Percentiles rank a stretch among this genome's conserved stretches.
These are phyloP conservation scores for Sarocladium oryzae DNA, from an alignment of 2,329 filamentous ascomycete species.

Conservation along the genomic window DNA sequence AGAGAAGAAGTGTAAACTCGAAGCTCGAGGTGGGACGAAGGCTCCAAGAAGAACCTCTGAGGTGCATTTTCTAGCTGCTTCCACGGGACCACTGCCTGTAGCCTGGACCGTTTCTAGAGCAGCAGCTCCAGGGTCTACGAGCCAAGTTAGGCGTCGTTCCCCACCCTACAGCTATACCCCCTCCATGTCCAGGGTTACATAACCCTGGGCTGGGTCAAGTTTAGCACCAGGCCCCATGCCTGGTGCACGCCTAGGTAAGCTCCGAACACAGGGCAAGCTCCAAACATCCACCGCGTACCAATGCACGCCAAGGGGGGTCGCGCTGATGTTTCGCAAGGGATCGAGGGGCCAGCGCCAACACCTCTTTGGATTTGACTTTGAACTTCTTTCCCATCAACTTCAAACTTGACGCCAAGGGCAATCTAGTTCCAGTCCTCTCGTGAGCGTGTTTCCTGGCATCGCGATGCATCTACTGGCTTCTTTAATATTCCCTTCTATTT, in stretches of 20 bases:
- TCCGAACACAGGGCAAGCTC: not conserved
- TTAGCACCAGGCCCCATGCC: not conserved
- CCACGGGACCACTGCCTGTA: conserved; percentile 7
- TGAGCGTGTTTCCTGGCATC: not conserved
- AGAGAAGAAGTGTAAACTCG: not conserved
- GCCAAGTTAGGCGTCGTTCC: not conserved
- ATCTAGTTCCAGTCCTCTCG: not conserved
- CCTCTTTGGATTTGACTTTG: not conserved
- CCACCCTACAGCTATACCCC: not conserved
- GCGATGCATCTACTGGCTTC: not conserved
- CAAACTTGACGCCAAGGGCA: not conserved
- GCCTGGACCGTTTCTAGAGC: not conserved
- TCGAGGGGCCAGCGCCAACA: not conserved
- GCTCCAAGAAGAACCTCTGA: not conserved
- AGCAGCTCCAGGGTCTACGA: not conserved
- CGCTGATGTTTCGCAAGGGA: conserved; percentile 7
- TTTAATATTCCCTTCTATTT: not conserved
- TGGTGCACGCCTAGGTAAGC: not conserved
- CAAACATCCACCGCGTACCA: not conserved
- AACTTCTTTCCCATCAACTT: not conserved
- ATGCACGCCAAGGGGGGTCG: not conserved
- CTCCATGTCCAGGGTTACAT: not conserved
- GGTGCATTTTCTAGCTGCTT: conserved; percentile 13
- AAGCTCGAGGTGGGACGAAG: conserved; percentile 1
- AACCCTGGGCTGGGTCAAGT: not conserved